These are phyloP conservation scores for Omphalotus olearius DNA, from an alignment of 1,284 basidiomycete genomes.

Conservation along the genomic window DNA sequence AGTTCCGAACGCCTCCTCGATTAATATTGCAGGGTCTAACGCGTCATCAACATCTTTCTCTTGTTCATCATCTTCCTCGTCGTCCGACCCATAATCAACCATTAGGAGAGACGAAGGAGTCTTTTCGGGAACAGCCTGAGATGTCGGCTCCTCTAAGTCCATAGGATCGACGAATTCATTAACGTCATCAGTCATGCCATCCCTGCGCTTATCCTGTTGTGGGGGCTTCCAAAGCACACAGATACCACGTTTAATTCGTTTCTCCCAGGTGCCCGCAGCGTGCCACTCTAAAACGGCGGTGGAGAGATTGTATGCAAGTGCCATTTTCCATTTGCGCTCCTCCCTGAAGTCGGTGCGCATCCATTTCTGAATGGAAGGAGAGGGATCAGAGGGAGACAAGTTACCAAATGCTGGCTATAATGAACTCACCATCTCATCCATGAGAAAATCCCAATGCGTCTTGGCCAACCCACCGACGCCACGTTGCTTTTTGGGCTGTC, in stretches of 20 bases:
- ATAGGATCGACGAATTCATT: slow-evolving; percentile 22
- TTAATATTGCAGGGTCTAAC: slow-evolving; percentile 42
- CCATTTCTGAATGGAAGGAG: slow-evolving; percentile 70
- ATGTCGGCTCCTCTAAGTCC: slow-evolving; percentile 20
- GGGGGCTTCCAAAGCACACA: slow-evolving; percentile 63
- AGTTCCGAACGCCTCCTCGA: slow-evolving; percentile 50
- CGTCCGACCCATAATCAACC: slow-evolving; percentile 50
- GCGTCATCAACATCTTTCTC: slow-evolving; percentile 55
- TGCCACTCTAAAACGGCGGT: slow-evolving; percentile 88
- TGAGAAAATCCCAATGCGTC: slow-evolving; percentile 92
- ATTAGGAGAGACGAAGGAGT: slow-evolving; percentile 27
- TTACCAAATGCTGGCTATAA: not conserved
- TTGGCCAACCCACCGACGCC: slow-evolving; percentile 77
- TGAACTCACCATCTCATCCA: slow-evolving; percentile 89
- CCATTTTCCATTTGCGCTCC: slow-evolving; percentile 91
- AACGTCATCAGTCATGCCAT: slow-evolving; percentile 15
- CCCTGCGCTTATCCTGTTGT: slow-evolving; percentile 23
- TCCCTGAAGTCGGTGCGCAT: slow-evolving; percentile 94
- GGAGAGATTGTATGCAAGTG: slow-evolving; percentile 83
- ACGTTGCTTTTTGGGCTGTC: slow-evolving; percentile 94
- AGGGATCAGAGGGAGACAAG: slow-evolving; percentile 6
- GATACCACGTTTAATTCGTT: slow-evolving; percentile 66
- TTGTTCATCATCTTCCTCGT: slow-evolving; percentile 61
- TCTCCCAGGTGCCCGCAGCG: slow-evolving; percentile 58
- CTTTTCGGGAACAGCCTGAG: slow-evolving; percentile 5